A percentile compares a stretch with the other conserved stretches of the same genome.
phyloP scores from a whole-genome alignment of 2,329 filamentous ascomycete genomes.

The Botrytis paeoniae region DNA sequence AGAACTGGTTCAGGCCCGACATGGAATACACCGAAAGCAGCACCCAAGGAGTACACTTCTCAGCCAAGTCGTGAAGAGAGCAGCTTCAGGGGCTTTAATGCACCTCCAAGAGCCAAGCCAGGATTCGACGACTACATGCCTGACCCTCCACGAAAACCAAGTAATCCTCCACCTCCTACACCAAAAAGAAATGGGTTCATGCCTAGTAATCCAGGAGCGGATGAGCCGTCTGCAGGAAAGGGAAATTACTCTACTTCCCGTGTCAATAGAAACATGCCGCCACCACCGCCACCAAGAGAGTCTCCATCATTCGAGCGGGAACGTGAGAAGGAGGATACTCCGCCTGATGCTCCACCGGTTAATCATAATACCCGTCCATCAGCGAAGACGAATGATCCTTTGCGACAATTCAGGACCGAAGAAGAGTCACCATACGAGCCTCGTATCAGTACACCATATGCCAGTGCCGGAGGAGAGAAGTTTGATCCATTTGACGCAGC shows the following conservation, averaged over 20 bases:
- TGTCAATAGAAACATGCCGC: slow-evolving; percentile 30
- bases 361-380: slow-evolving; percentile 22
- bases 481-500: slow-evolving; percentile 53
- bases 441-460: slow-evolving; percentile 58
- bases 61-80: slow-evolving; percentile 31
- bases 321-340: slow-evolving; percentile 8
- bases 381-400: slow-evolving; percentile 41
- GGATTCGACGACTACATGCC: slow-evolving; percentile 29
- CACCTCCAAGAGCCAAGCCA: slow-evolving; percentile 25
- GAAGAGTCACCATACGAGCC: slow-evolving; percentile 41
- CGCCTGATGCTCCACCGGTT: slow-evolving; percentile 5
- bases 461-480: slow-evolving; percentile 55
- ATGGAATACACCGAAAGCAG: slow-evolving; percentile 26
- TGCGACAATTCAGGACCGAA: slow-evolving; percentile 45
- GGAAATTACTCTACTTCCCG: slow-evolving; percentile 36
- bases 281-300: slow-evolving; percentile 29
- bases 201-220: slow-evolving; percentile 35
- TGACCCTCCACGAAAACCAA: slow-evolving; percentile 28
- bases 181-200: slow-evolving; percentile 36
- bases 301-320: slow-evolving; percentile 11
- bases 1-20: slow-evolving; percentile 24
- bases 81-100: slow-evolving; percentile 21
- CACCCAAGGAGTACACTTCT: slow-evolving; percentile 29
- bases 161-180: slow-evolving; percentile 23
- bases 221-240: slow-evolving; percentile 37